Base-by-base conservation (phyloP, 1,284 basidiomycete species). In the Porodaedalea pini region DNA sequence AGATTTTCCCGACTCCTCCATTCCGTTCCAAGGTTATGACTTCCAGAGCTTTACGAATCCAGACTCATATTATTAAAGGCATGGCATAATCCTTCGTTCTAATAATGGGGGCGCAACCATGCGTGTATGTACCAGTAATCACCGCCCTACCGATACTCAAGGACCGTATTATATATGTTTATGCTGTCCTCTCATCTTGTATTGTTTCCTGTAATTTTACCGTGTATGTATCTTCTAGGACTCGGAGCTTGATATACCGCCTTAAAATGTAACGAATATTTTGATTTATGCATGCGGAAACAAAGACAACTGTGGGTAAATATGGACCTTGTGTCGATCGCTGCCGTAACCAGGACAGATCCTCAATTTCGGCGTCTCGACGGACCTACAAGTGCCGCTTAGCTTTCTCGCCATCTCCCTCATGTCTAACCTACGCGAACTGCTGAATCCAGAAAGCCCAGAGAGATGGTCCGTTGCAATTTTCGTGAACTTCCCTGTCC, bases 351-450 rank as follows among this genome's bases (percentile, higher is more conserved):
- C 8, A 47, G 45, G n/a, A 47, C 4, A 31, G 11, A 6, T 32
- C 40, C 49, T 56, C 58, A 29, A 47, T 47, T 29, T 29, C 32
- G 32, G 40, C 25, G 23, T 45, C 19, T 45, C 13, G 25, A 15
- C 15, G 45, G 45, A 47, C 45, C 45, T 47, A 47, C 45, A 47
- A 47, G 25, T 27, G 34, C 55, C 55, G 27, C 21, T 11, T 17
- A 17, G 45, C 39, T 48, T 40, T 44, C 40, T 41, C 39, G 40
- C 37, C 39, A 27, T 10, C 54, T 55, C 50, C 44, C 47, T 23
- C 62, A 83, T 83, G 81, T 77, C 81, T 57, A 78, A 71, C 66
- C 74, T 83, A 58, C 71, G 70, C 61, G 75, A 77, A 58, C 70
- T 83, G 44, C 71, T 84, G 61, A 83, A 83, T 66, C 80, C 81